Evolutionary conservation across 495 filamentous ascomycete genomes (phyloP), one percentile per base, ranked within the genome.

Genomic region (Hypoxylon fuscum): DNA sequence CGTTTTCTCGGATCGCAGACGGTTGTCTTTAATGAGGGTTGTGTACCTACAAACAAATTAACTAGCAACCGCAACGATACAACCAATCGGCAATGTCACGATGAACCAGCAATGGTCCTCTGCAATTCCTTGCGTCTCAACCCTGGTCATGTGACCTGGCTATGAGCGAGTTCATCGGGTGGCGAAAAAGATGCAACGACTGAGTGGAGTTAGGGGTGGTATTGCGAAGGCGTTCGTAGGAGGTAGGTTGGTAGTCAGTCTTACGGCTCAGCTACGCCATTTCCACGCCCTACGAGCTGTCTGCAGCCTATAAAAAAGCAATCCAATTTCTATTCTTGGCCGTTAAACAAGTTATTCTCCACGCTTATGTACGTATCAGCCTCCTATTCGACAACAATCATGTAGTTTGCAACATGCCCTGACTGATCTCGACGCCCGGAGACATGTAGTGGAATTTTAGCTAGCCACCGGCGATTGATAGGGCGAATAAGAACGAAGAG

Each of bases 101-200:
- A 31, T 22, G 34, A 56, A 50, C 45, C 20, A 23, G 14, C 20
- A 34, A 49, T 17, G 14, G 29, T 10, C 29, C 21, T 52, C 25
- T 58, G 46, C 25, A 38, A 55, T 43, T 43, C 29, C 51, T 52
- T 31, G 51, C 52, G 25, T 53, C 42, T 58, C 7, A 42, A 46
- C 20, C 10, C 45, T 32, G 41, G 44, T 66, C 63, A 66, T 61
- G 63, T 66, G 63, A 66, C 53, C 43, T 40, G 45, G 42, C 50
- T 35, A 21, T 42, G 32, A 54, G 29, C 48, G 29, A 17, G 32
- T 8, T 46, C 15, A n/a, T 35, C 18, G 20, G 31, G 9, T 40
- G 12, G 17, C n/a, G 3, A 49, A 21, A 18, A 37, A 42, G 35
- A 15, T 50, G 21, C 17, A 7, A 38, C 15, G 25, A 41, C 35